Evolutionary conservation across 2,329 filamentous ascomycete genomes (phyloP).

Genomic region (Colletotrichum filicis): DNA sequence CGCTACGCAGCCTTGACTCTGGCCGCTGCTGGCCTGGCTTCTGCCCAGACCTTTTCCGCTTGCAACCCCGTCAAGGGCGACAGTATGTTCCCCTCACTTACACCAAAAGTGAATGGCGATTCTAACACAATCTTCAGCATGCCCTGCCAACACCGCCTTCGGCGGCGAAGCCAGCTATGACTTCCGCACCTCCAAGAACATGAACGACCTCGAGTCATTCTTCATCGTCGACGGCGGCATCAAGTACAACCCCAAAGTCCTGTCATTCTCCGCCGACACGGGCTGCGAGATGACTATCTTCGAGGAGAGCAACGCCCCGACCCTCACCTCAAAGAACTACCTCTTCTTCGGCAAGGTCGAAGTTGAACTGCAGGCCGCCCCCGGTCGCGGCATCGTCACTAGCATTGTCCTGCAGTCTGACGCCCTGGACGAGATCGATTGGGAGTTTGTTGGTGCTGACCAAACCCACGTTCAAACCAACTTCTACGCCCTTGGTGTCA

Average conservation of each 20-base stretch:
- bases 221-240: conserved; percentile 67
- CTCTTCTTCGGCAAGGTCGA: conserved; percentile 64
- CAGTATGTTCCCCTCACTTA: conserved; percentile 3
- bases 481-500: conserved; percentile 67
- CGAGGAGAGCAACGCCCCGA: conserved; percentile 59
- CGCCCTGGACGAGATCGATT: conserved; percentile 65
- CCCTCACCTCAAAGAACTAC: conserved; percentile 57
- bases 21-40: conserved; percentile 28
- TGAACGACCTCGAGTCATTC: conserved; percentile 52
- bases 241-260: conserved; percentile 48
- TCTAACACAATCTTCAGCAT: conserved; percentile 22
- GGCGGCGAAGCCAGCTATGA: conserved; percentile 28
- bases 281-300: conserved; percentile 62
- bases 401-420: conserved; percentile 61
- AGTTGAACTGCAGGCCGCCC: conserved; percentile 56
- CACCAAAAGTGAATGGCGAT: background rate
- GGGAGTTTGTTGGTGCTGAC: conserved; percentile 51
- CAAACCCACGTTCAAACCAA: conserved; percentile 56
- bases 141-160: conserved; percentile 35
- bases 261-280: conserved; percentile 48
- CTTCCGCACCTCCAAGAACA: conserved; percentile 41
- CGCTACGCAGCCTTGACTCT: conserved; percentile 23
- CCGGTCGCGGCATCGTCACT: conserved; percentile 60
- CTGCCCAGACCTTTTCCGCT: conserved; percentile 32
- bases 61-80: conserved; percentile 37